These are phyloP conservation scores for Plenodomus biglobosus DNA, from an alignment of 2,329 filamentous ascomycete genomes.

Conservation along the genomic window DNA sequence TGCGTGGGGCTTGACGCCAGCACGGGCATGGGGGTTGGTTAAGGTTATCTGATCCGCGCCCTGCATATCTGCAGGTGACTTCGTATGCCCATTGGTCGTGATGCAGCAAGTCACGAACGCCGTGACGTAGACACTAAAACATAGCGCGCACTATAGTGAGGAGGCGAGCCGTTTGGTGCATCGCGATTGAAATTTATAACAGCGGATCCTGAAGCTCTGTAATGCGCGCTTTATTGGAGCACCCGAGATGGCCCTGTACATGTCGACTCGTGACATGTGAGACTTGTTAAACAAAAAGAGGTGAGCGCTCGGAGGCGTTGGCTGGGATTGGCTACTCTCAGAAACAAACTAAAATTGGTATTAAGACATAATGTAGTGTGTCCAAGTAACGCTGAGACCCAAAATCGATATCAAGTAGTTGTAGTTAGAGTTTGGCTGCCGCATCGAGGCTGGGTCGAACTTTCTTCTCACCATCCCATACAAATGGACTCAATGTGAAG, in stretches of 20 bases:
- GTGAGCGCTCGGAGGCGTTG: too few species aligned
- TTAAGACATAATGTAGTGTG: not conserved
- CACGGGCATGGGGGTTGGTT: slow-evolving; percentile 10
- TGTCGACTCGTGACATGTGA: not conserved
- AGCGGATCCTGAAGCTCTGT: not conserved
- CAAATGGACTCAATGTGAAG: slow-evolving; percentile 66
- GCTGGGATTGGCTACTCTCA: too few species aligned
- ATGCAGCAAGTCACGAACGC: not conserved
- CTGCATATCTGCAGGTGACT: slow-evolving; percentile 13
- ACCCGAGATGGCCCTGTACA: too few species aligned
- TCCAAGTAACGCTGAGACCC: not conserved
- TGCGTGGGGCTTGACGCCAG: not conserved
- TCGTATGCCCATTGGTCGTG: slow-evolving; percentile 1
- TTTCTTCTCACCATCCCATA: slow-evolving; percentile 42
- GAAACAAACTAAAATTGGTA: too few species aligned
- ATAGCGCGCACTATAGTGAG: not conserved
- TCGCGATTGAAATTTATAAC: not conserved
- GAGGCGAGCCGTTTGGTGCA: not conserved
- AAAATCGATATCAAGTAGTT: not conserved
- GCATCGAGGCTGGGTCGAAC: slow-evolving; percentile 40
- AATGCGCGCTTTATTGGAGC: not conserved
- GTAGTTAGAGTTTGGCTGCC: slow-evolving; percentile 32
- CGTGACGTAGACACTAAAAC: slow-evolving; percentile 11
- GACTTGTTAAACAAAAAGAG: too few species aligned
- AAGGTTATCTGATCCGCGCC: slow-evolving; percentile 41